A percentile compares a stretch with the other conserved stretches of the same genome.
phyloP scores from a whole-genome alignment of 176 grass and related monocot species.

The Oryza officinalis region DNA sequence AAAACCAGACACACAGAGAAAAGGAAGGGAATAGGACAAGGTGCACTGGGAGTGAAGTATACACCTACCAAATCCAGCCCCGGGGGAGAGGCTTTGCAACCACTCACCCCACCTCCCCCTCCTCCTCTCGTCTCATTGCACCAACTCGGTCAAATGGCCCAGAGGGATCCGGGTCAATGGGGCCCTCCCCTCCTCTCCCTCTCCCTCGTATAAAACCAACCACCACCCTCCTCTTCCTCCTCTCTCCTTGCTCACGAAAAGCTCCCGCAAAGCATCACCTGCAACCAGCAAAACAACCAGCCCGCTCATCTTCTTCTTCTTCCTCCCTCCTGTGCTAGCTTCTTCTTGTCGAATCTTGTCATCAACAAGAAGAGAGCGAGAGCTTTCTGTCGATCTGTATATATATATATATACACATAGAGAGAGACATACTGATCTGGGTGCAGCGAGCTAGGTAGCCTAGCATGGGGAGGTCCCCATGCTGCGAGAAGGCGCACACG shows the following conservation, averaged over 20 bases:
- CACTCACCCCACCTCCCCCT: constrained; percentile 33
- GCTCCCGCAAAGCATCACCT: constrained; percentile 31
- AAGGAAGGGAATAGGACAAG: constrained; percentile 41
- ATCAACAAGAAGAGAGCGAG: not conserved
- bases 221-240: not conserved
- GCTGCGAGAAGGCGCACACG: constrained; percentile 96
- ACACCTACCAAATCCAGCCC: constrained; percentile 69
- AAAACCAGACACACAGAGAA: constrained; percentile 1
- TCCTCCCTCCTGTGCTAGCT: not conserved
- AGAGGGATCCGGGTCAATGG: constrained; percentile 54
- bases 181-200: constrained; percentile 31
- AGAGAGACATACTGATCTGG: not conserved
- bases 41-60: constrained; percentile 47
- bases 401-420: not conserved
- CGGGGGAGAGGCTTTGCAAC: constrained; percentile 42
- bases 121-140: constrained; percentile 29
- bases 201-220: constrained; percentile 47
- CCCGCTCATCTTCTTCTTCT: constrained; percentile 13
- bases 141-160: constrained; percentile 76
- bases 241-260: constrained; percentile 38
- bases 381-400: too few relatives aligned
- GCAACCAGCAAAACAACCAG: not conserved
- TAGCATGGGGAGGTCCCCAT: constrained; percentile 91
- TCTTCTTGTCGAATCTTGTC: not conserved
- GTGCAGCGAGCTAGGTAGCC: not conserved